These are phyloP conservation scores for Xylariales sp. DNA, from an alignment of 2,329 filamentous ascomycete species.

Conservation along the genomic window DNA sequence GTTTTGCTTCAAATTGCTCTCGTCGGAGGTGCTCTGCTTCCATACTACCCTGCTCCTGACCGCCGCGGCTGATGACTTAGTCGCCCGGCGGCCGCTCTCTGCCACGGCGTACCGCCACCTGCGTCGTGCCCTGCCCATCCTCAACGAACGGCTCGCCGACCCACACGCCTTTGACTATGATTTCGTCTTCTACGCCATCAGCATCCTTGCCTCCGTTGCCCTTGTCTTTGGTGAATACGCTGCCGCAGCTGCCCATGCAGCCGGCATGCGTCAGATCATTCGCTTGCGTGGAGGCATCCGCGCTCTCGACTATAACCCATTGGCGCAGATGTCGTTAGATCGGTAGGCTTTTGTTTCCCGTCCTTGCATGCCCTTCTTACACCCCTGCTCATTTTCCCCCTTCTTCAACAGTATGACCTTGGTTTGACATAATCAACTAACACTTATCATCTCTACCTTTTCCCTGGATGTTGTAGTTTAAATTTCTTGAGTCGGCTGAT, in stretches of 20 bases:
- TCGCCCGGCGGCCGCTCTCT: not conserved
- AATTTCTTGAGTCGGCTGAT: slow-evolving; percentile 1
- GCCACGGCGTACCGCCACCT: not conserved
- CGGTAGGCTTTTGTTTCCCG: not conserved
- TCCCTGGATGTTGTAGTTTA: not conserved
- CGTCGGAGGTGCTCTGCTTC: not conserved
- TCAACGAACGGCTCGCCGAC: not conserved
- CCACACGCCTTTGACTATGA: not conserved
- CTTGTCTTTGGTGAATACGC: not conserved
- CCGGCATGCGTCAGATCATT: not conserved
- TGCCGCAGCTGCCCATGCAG: not conserved
- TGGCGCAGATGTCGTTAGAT: slow-evolving; percentile 1
- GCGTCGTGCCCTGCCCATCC: not conserved
- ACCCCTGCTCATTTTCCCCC: too few relatives aligned
- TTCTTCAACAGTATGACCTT: too few relatives aligned
- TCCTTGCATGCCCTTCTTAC: not conserved
- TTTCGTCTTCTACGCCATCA: not conserved
- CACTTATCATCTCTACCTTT: too few relatives aligned
- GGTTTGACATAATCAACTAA: too few relatives aligned
- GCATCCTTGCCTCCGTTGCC: not conserved
- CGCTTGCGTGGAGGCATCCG: not conserved
- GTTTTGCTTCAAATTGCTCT: not conserved
- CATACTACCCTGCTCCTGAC: not conserved
- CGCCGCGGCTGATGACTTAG: not conserved
- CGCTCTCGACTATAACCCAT: not conserved